A percentile compares a stretch with the other conserved stretches of the same genome.
Evolutionary conservation across 352 stramenopile genomes (phyloP).

Genomic region (Phytophthora agathidicida): DNA sequence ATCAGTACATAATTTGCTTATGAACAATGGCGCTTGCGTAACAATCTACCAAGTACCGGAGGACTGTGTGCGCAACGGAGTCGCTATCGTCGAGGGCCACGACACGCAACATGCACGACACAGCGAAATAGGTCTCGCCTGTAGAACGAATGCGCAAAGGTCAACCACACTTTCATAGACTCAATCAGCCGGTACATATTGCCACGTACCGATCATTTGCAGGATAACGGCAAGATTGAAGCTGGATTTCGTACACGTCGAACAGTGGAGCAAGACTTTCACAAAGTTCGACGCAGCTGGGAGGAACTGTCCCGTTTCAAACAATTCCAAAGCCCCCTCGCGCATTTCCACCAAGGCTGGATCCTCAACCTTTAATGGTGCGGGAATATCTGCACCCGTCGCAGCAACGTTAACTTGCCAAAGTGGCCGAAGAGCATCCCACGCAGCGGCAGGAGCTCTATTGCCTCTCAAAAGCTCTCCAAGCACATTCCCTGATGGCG

Average conservation of each 20-base stretch:
- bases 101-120: slow-evolving; percentile 74
- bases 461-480: slow-evolving; percentile 20
- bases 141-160: no score
- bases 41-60: slow-evolving; percentile 42
- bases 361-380: slow-evolving; percentile 16
- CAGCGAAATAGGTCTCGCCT: slow-evolving; percentile 75
- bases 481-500: slow-evolving; percentile 25
- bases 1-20: neutral
- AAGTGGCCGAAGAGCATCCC: slow-evolving; percentile 24
- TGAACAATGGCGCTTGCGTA: neutral
- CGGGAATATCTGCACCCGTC: neutral
- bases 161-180: no score
- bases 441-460: neutral
- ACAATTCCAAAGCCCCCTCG: slow-evolving; percentile 43
- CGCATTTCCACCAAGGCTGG: slow-evolving; percentile 48
- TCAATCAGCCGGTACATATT: no score
- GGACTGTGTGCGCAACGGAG: slow-evolving; percentile 77
- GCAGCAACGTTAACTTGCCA: slow-evolving; percentile 15
- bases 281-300: slow-evolving; percentile 53
- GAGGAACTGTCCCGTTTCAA: slow-evolving; percentile 63
- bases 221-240: slow-evolving; percentile 84
- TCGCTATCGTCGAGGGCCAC: slow-evolving; percentile 67
- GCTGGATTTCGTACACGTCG: slow-evolving; percentile 65
- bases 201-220: slow-evolving; percentile 61
- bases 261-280: slow-evolving; percentile 48